Percentiles rank a stretch among this genome's conserved stretches.
Evolutionary conservation across 169 alveolate species (phyloP).

Genomic region (Plasmodium blacklocki): DNA sequence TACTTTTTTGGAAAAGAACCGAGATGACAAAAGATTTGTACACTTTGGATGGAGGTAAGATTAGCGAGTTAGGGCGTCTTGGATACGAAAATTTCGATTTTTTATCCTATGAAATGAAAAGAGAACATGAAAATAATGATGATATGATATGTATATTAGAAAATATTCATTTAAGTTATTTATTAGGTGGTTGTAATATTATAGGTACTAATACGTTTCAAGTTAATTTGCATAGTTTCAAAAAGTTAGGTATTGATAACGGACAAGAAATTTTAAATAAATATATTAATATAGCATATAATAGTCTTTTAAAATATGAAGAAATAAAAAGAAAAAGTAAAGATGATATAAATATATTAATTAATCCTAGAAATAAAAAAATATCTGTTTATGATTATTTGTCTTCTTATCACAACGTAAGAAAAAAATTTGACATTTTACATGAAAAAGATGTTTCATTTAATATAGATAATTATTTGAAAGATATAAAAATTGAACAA

Average conservation of each 20-base stretch:
- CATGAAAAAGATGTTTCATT: slow-evolving; percentile 13
- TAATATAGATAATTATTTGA: slow-evolving; percentile 11
- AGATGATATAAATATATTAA: too few species aligned
- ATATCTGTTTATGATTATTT: slow-evolving; percentile 30
- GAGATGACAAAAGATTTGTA: slow-evolving; percentile 22
- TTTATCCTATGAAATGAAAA: slow-evolving; percentile 13
- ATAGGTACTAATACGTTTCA: slow-evolving; percentile 53
- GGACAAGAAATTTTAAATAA: slow-evolving; percentile 43
- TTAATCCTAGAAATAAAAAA: neutral
- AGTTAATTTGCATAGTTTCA: slow-evolving; percentile 57
- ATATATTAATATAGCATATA: slow-evolving; percentile 60
- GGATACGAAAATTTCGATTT: slow-evolving; percentile 30
- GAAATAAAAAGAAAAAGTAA: slow-evolving; percentile 18
- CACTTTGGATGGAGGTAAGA: slow-evolving; percentile 65
- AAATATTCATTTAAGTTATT: slow-evolving; percentile 51
- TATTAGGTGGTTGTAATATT: slow-evolving; percentile 37
- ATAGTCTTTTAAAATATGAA: slow-evolving; percentile 17
- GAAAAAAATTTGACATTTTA: slow-evolving; percentile 11
- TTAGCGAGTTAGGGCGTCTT: slow-evolving; percentile 37
- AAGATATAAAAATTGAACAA: slow-evolving; percentile 2
- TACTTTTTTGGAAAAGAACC: neutral
- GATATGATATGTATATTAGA: slow-evolving; percentile 16
- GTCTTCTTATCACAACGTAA: slow-evolving; percentile 11
- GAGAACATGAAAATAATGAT: slow-evolving; percentile 2
- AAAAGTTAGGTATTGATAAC: slow-evolving; percentile 15